phyloP scores from a whole-genome alignment of 345 rosid genomes.

The Cardamine occulta region DNA sequence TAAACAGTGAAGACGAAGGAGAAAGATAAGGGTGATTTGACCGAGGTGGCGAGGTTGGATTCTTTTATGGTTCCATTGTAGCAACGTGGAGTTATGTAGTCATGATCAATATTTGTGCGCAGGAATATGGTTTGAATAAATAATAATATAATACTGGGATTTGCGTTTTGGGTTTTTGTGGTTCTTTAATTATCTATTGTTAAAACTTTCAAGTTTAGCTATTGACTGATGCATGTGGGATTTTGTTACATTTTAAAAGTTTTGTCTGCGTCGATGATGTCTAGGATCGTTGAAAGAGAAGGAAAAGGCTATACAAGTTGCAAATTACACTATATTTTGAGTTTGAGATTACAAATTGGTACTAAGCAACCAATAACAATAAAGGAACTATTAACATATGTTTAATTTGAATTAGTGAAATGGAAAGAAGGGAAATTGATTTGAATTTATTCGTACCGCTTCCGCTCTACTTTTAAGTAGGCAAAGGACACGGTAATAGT shows the following conservation, averaged over 20 bases:
- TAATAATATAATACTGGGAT: conserved; percentile 26
- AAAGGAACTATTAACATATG: background rate
- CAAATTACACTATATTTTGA: background rate
- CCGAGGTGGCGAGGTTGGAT: conserved; percentile 26
- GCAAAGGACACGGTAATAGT: too few species aligned
- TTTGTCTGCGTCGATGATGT: conserved; percentile 20
- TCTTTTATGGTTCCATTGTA: conserved; percentile 25
- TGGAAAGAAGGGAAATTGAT: background rate
- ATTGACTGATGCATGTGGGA: conserved; percentile 12
- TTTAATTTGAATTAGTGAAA: background rate
- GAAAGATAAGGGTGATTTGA: conserved; percentile 13
- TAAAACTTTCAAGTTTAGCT: background rate
- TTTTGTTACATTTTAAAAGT: background rate
- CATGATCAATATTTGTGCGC: conserved; percentile 30
- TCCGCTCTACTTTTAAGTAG: background rate
- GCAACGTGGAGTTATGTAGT: conserved; percentile 39
- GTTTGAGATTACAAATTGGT: background rate
- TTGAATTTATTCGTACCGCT: background rate
- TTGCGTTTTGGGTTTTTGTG: background rate
- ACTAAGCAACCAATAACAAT: too few species aligned
- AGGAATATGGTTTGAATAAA: conserved; percentile 20
- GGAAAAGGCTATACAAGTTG: background rate
- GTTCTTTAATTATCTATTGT: background rate
- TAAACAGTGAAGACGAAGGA: conserved; percentile 31
- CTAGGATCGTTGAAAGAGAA: background rate